phyloP scores from a whole-genome alignment of 2,329 filamentous ascomycete species.

The Venturia aucupariae region DNA sequence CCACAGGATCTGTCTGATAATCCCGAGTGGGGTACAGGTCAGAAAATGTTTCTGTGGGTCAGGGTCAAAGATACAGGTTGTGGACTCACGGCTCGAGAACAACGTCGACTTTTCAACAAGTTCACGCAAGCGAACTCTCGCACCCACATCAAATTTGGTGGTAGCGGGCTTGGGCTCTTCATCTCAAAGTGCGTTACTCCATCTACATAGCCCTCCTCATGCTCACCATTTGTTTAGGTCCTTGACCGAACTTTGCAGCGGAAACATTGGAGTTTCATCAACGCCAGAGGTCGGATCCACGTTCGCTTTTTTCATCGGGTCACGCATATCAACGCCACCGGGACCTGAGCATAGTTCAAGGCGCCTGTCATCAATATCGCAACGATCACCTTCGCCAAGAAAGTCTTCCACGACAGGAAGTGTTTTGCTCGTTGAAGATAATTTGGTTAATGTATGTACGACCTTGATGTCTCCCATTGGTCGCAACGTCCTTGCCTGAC shows the following conservation, averaged over 20 bases:
- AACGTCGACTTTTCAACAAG: slow-evolving; percentile 49
- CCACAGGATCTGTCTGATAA: not conserved
- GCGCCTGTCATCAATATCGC: not conserved
- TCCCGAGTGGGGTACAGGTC: not conserved
- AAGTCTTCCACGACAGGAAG: not conserved
- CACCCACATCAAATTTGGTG: slow-evolving; percentile 38
- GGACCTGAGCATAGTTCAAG: too few species aligned
- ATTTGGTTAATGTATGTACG: slow-evolving; percentile 13
- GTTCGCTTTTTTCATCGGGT: slow-evolving; percentile 58
- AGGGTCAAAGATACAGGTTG: slow-evolving; percentile 58
- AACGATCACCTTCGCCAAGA: too few species aligned
- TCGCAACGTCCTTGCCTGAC: too few species aligned
- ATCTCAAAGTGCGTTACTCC: not conserved
- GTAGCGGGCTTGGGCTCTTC: not conserved
- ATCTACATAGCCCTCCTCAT: too few species aligned
- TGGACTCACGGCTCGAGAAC: slow-evolving; percentile 52
- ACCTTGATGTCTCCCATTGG: too few species aligned
- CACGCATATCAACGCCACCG: too few species aligned
- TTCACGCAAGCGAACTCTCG: slow-evolving; percentile 60
- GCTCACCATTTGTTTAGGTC: too few species aligned
- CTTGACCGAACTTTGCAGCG: slow-evolving; percentile 38
- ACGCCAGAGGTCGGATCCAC: slow-evolving; percentile 50
- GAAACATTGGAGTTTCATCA: slow-evolving; percentile 57
- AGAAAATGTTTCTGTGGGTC: slow-evolving; percentile 45
- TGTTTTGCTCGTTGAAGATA: slow-evolving; percentile 15